Base-by-base conservation (phyloP, 73 alveolate genomes). In the Symbiodinium natans region DNA sequence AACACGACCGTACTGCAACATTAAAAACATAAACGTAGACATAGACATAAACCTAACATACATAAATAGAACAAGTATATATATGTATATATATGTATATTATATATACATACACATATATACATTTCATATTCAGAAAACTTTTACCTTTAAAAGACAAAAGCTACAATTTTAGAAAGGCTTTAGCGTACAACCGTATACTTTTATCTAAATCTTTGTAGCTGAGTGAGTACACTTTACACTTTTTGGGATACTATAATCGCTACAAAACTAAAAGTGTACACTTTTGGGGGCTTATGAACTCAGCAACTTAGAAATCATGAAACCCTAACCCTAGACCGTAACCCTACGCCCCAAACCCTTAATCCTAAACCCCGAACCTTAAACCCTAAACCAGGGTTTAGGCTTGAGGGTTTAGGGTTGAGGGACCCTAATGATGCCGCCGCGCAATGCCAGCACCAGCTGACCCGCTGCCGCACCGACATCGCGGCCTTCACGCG, bases 401-500 rank as follows among this genome's bases (percentile, higher is more conserved):
- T 52, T 52, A 3, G n/a, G n/a, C n/a, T n/a, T n/a, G n/a, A n/a
- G n/a, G n/a, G n/a, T n/a, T n/a, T n/a, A n/a, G n/a, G n/a, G n/a
- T n/a, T n/a, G 13, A 3, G 68, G 68, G 21, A 0, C n/a, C n/a
- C 68, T 52, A 0, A 52, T 52, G 5, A 0, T 52, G 68, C 6
- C 23, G 68, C 21, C 68, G 13, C 21, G 68, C 68, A 17, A 4
- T 27, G 68, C 68, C 54, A 88, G 23, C 73, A 59, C 2, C 95
- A 88, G 71, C 86, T 88, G 41, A 36, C 95, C 21, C 95, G 73
- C 31, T 88, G 95, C 71, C 52, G 39, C 21, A 80, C 71, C 46
- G 95, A 88, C 43, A 83, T 88, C 34, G 95, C 86, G 33, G 95
- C 95, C 68, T 88, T 88, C 43, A 59, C 86, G 21, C 59, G 95